Evolutionary conservation across 257 asterid species (phyloP).

Genomic region (Salvia splendens): DNA sequence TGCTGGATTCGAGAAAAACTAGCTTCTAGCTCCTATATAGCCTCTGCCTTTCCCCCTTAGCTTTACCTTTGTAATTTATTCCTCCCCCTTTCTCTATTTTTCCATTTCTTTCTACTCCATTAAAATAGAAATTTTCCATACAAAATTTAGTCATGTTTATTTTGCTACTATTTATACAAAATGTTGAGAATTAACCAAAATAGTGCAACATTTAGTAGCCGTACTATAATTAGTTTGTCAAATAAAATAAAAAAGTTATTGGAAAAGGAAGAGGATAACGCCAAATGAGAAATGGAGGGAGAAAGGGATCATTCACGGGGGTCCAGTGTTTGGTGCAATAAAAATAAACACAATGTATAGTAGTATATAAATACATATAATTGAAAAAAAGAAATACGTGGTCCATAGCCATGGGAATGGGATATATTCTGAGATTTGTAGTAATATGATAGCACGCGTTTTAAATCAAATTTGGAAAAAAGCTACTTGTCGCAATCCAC

Average conservation of each 20-base stretch:
- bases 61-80: slow-evolving; percentile 1
- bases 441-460: slow-evolving; percentile 19
- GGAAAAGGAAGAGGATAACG: slow-evolving; percentile 16
- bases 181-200: too few relatives aligned
- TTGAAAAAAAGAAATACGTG: slow-evolving; percentile 33
- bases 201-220: too few relatives aligned
- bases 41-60: slow-evolving; percentile 6
- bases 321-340: slow-evolving; percentile 34
- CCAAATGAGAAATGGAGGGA: slow-evolving; percentile 29
- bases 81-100: slow-evolving; percentile 1
- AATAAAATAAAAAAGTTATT: neutral
- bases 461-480: slow-evolving; percentile 8
- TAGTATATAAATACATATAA: neutral
- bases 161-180: too few relatives aligned
- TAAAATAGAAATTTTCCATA: too few relatives aligned
- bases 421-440: slow-evolving; percentile 16
- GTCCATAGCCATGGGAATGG: slow-evolving; percentile 38
- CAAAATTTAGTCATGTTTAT: too few relatives aligned
- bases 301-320: slow-evolving; percentile 38
- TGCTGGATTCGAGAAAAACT: slow-evolving; percentile 15
- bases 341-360: neutral
- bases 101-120: too few relatives aligned
- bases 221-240: too few relatives aligned
- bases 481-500: slow-evolving; percentile 11
- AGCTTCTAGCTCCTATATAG: slow-evolving; percentile 13